These are phyloP conservation scores for Aspergillus tamarii DNA, from an alignment of 2,329 filamentous ascomycete genomes.

Conservation along the genomic window DNA sequence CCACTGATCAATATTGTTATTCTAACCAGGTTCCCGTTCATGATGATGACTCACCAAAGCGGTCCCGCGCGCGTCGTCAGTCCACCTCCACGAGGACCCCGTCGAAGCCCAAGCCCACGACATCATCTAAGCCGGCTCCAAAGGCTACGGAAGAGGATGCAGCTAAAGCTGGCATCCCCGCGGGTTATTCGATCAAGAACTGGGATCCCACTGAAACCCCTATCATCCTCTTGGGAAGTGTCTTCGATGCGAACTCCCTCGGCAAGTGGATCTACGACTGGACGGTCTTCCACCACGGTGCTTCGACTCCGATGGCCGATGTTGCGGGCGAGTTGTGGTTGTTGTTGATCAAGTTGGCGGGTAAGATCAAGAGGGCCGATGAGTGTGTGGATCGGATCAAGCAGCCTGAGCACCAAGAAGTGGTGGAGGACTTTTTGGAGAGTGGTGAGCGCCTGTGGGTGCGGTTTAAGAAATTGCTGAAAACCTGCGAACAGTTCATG, in stretches of 20 bases:
- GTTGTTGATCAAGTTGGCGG: conserved; percentile 87
- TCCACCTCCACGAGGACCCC: conserved; percentile 55
- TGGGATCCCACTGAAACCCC: conserved; percentile 95
- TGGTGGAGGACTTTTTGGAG: conserved; percentile 87
- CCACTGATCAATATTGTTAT: conserved; percentile 56
- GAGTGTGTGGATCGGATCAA: conserved; percentile 75
- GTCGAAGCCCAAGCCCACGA: conserved; percentile 44
- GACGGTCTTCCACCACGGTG: conserved; percentile 88
- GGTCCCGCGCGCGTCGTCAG: conserved; percentile 56
- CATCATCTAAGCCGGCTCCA: conserved; percentile 42
- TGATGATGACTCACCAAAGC: conserved; percentile 57
- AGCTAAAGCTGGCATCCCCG: conserved; percentile 69
- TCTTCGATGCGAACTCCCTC: conserved; percentile 95
- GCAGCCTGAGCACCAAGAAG: conserved; percentile 71
- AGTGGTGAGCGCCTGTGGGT: conserved; percentile 84
- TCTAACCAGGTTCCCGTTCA: conserved; percentile 58
- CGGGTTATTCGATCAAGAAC: conserved; percentile 94
- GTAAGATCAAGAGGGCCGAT: conserved; percentile 90
- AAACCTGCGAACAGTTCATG: conserved; percentile 93
- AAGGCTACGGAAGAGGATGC: conserved; percentile 69
- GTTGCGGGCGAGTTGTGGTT: conserved; percentile 96
- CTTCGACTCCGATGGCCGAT: conserved; percentile 81
- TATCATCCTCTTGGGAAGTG: conserved; percentile 90
- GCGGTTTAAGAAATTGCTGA: conserved; percentile 83
- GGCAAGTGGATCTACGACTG: conserved; percentile 99